Evolutionary conservation across 1,139 yeast genomes (phyloP).

Genomic region (Kurtzmaniella quercitrusa): DNA sequence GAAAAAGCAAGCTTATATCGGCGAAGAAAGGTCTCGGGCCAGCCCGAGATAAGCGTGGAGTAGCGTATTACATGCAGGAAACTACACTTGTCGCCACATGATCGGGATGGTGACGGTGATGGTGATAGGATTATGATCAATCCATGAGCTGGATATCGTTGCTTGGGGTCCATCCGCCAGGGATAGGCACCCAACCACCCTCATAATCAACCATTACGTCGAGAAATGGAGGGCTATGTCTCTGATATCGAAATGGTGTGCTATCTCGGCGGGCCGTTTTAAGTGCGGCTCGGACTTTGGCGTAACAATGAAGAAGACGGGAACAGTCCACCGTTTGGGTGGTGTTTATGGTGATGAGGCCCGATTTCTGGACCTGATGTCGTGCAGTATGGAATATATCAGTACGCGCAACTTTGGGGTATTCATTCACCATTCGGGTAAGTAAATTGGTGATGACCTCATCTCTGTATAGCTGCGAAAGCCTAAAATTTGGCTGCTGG

Average conservation of each 20-base stretch:
- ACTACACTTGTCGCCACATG: no score
- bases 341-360: slow-evolving; percentile 20
- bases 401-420: slow-evolving; percentile 13
- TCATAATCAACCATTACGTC: not conserved
- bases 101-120: no score
- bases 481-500: slow-evolving; percentile 17
- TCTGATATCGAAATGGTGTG: not conserved
- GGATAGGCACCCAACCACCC: not conserved
- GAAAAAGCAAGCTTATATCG: not conserved
- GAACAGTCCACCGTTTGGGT: slow-evolving; percentile 16
- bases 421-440: slow-evolving; percentile 15
- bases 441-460: slow-evolving; percentile 20
- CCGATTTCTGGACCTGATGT: slow-evolving; percentile 16
- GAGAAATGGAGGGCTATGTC: not conserved
- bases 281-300: not conserved
- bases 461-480: slow-evolving; percentile 24
- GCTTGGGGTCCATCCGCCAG: not conserved
- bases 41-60: not conserved
- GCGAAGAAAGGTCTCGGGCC: not conserved
- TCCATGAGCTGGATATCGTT: not conserved
- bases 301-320: not conserved
- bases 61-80: not conserved
- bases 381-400: slow-evolving; percentile 29
- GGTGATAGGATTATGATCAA: no score
- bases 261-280: not conserved